Evolutionary conservation across 164 flowering plant species (phyloP), one percentile per base, ranked within the genome.

Genomic region (Pachysandra terminalis): DNA sequence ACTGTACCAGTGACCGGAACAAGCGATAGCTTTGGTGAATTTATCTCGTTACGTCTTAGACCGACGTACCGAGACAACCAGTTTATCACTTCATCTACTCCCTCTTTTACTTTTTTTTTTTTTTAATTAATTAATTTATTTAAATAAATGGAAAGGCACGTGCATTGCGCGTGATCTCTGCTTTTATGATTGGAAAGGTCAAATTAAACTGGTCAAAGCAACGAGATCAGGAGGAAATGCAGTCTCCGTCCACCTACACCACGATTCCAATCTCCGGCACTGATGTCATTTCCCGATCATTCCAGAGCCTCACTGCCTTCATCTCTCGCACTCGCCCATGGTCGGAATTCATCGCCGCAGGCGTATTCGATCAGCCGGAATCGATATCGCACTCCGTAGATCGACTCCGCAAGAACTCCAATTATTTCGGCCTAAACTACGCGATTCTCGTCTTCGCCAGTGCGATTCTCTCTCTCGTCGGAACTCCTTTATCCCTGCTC

Each of bases 311-410:
- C 64, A 66, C 77, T 27, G 27, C 82, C 66, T 64, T 60, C 72
- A 19, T 79, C 28, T 77, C 83, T 56, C 69, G 74, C 35, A 59
- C 71, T 58, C 85, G 85, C n/a, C 88, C 88, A 35, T 84, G 81
- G 83, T 70, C 81, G 2, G 84, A 80, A 25, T 66, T 84, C 76
- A 8, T 78, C 49, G 27, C 75, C 55, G 28, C 70, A 74, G 69
- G 55, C 57, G 52, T 67, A 22, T 67, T 79, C 72, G 69, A 69
- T 64, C 56, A 56, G 8, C 82, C 82, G 0, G 61, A 68, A 12
- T 72, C 81, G 23, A 59, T 78, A 32, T 48, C 73, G 62, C 16
- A 6, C 23, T 78, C 77, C 56, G 19, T 15, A 7, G 15, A 19
- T 26, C 74, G 81, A 6, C 21, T 79, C 54, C 74, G 78, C 53